Conservation (phyloP, 345 rosid genomes). For the Eucalyptus regnans region DNA sequence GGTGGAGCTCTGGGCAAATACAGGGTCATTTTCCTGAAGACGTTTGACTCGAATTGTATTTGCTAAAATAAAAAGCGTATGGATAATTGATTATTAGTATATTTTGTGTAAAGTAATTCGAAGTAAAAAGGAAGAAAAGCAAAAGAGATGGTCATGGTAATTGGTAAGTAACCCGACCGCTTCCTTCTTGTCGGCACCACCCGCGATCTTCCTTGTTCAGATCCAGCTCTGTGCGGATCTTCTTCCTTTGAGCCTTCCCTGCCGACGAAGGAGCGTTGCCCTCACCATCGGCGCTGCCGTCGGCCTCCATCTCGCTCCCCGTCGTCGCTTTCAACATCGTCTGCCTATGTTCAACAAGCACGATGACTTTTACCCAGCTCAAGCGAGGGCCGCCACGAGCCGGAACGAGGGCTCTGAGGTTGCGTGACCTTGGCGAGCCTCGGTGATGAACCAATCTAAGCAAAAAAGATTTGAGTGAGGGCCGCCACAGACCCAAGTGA, state of each 20-base stretch:
- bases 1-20: too few relatives aligned
- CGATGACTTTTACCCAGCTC: neutral
- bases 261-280: neutral
- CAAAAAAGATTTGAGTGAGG: neutral
- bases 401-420: accelerated
- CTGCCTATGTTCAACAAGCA: neutral
- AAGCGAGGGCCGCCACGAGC: neutral
- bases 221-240: neutral
- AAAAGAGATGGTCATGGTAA: neutral
- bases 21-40: neutral
- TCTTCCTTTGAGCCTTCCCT: neutral
- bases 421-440: neutral
- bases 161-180: neutral
- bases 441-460: accelerated
- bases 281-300: neutral
- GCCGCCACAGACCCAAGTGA: accelerated
- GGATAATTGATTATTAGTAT: neutral
- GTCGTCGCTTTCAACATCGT: neutral
- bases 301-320: neutral
- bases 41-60: neutral
- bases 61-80: neutral
- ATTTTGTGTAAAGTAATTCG: neutral
- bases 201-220: neutral
- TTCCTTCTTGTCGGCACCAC: neutral
- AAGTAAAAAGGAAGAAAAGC: neutral